A percentile compares a stretch with the other conserved stretches of the same genome.
Evolutionary conservation across 2,329 filamentous ascomycete species (phyloP).

Genomic region (Taxawa tesnikishii): DNA sequence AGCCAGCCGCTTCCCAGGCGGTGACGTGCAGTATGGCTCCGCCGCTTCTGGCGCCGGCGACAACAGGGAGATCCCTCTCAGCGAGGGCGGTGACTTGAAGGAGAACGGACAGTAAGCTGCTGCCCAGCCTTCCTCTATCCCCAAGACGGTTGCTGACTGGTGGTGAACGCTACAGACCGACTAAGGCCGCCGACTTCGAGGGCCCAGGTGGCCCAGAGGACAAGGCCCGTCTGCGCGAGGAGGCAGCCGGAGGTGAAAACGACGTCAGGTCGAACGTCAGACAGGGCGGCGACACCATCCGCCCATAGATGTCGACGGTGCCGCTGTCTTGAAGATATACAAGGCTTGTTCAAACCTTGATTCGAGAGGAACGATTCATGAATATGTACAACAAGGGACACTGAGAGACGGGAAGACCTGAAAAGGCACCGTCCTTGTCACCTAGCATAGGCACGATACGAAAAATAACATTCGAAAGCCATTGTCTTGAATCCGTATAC

Average conservation of each 20-base stretch:
- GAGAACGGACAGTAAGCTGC: too few relatives aligned
- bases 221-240: constrained; percentile 24
- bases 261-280: constrained; percentile 27
- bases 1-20: constrained; percentile 30
- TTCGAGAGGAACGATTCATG: too few relatives aligned
- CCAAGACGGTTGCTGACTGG: background rate
- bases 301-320: too few relatives aligned
- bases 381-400: too few relatives aligned
- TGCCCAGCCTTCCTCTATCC: background rate
- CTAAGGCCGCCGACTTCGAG: constrained; percentile 37
- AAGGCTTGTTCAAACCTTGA: too few relatives aligned
- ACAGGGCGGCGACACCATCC: constrained; percentile 18
- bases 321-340: too few relatives aligned
- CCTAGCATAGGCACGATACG: too few relatives aligned
- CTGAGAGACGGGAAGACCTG: too few relatives aligned
- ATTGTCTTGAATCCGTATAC: too few relatives aligned
- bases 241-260: constrained; percentile 26
- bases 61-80: constrained; percentile 34
- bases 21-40: constrained; percentile 29
- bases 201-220: constrained; percentile 35
- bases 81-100: constrained; percentile 33
- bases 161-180: constrained; percentile 20
- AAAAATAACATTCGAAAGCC: too few relatives aligned
- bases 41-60: constrained; percentile 30
- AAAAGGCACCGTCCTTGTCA: too few relatives aligned